phyloP scores from a whole-genome alignment of 192 early-diverging fungal species.

The Lobosporangium transversale region DNA sequence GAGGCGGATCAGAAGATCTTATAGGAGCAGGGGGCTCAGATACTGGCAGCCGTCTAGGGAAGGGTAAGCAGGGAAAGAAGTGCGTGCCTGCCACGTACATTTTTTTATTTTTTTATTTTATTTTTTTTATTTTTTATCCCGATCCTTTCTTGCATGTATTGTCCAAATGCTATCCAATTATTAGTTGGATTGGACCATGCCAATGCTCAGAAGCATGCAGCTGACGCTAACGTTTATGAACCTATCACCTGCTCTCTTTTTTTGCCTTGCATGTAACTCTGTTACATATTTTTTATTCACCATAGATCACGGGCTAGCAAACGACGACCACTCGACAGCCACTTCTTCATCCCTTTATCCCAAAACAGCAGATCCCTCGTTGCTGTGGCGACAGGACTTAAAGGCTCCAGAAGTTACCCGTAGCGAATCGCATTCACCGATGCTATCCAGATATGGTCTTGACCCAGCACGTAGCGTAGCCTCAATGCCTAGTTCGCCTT shows the following conservation, averaged over 20 bases:
- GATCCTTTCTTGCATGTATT: neutral
- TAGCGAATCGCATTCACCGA: slow-evolving; percentile 40
- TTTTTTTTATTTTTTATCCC: neutral
- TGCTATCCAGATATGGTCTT: slow-evolving; percentile 28
- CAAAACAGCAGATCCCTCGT: slow-evolving; percentile 17
- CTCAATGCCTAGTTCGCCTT: slow-evolving; percentile 49
- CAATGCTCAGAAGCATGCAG: slow-evolving; percentile 36
- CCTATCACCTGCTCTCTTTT: slow-evolving; percentile 1
- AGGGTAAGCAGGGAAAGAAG: slow-evolving; percentile 10
- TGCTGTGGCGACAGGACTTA: slow-evolving; percentile 51
- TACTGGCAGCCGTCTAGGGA: slow-evolving; percentile 13
- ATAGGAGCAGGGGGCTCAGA: slow-evolving; percentile 5
- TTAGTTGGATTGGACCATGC: slow-evolving; percentile 12
- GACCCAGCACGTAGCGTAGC: slow-evolving; percentile 39
- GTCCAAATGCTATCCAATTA: neutral
- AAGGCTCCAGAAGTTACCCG: slow-evolving; percentile 22
- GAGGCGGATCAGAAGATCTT: slow-evolving; percentile 39
- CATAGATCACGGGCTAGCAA: neutral
- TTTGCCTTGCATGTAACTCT: neutral
- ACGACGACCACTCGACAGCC: slow-evolving; percentile 16
- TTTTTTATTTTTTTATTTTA: neutral
- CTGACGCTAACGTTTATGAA: slow-evolving; percentile 2
- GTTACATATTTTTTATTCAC: neutral
- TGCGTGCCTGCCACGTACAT: neutral
- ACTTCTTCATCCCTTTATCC: slow-evolving; percentile 35